phyloP scores from a whole-genome alignment of 1,284 basidiomycete species.

The Taiwanofungus camphoratus region DNA sequence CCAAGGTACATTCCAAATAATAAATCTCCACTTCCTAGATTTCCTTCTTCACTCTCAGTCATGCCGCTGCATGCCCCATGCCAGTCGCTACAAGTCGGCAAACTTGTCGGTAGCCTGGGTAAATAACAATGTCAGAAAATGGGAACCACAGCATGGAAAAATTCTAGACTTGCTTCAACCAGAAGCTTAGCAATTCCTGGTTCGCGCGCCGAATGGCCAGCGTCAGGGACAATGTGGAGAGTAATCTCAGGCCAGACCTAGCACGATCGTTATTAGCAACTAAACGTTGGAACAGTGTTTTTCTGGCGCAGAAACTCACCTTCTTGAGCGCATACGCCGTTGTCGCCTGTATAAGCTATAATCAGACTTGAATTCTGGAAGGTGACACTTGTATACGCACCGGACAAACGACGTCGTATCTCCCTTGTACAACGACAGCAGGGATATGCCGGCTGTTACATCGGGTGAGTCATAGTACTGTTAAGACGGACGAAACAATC shows the following conservation, averaged over 20 bases:
- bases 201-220: constrained; percentile 87
- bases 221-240: constrained; percentile 83
- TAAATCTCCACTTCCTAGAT: background rate
- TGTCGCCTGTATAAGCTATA: constrained; percentile 44
- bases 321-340: constrained; percentile 79
- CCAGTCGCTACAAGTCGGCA: constrained; percentile 14
- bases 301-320: too few relatives aligned
- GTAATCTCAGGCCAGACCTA: constrained; percentile 75
- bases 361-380: background rate
- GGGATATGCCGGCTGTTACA: constrained; percentile 74
- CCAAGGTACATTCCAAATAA: background rate
- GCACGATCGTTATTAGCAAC: constrained; percentile 1
- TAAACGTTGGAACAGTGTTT: too few relatives aligned
- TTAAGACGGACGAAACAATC: constrained; percentile 19
- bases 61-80: too few relatives aligned
- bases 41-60: too few relatives aligned
- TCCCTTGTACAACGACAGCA: constrained; percentile 79
- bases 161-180: constrained; percentile 48
- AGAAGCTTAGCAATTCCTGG: constrained; percentile 68
- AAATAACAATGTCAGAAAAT: constrained; percentile 3
- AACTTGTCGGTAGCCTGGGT: constrained; percentile 26
- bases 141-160: background rate
- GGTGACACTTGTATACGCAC: constrained; percentile 33
- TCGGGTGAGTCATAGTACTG: background rate
- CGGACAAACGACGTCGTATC: constrained; percentile 78